Evolutionary conservation across 192 early-diverging fungal species (phyloP).

Genomic region (Coemansia nantahalensis): DNA sequence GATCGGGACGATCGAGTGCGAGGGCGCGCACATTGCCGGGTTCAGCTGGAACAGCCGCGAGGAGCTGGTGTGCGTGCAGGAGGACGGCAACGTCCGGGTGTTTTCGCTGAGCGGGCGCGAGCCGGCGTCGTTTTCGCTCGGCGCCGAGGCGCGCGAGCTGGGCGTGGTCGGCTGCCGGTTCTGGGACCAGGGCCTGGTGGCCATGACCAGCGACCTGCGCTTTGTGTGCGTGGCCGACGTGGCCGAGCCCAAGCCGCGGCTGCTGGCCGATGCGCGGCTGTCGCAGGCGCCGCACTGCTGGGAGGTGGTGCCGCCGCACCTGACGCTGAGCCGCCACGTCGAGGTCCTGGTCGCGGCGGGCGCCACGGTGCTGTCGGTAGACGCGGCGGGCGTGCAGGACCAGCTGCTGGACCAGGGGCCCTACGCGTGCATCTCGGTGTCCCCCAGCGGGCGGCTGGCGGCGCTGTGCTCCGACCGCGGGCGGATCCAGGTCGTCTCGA

Average conservation of each 20-base stretch:
- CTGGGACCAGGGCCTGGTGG: constrained; percentile 92
- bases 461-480: constrained; percentile 79
- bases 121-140: constrained; percentile 44
- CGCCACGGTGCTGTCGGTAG: constrained; percentile 78
- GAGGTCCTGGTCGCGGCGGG: constrained; percentile 82
- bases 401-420: constrained; percentile 86
- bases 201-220: constrained; percentile 77
- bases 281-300: constrained; percentile 74
- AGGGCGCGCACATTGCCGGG: constrained; percentile 82
- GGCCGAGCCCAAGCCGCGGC: constrained; percentile 76
- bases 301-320: constrained; percentile 85
- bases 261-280: constrained; percentile 70
- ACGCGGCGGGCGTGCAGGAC: constrained; percentile 75
- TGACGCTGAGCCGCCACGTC: constrained; percentile 81
- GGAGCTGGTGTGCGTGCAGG: constrained; percentile 81
- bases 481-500: constrained; percentile 88
- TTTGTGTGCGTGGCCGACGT: constrained; percentile 83
- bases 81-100: constrained; percentile 78
- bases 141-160: constrained; percentile 68
- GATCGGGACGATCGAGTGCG: constrained; percentile 89
- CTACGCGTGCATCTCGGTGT: constrained; percentile 82
- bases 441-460: constrained; percentile 92
- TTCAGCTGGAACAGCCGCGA: constrained; percentile 92
- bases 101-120: constrained; percentile 82
- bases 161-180: constrained; percentile 83